These are phyloP conservation scores for Cyanidiococcus yangmingshanensis DNA, from an alignment of 23 red algal species.

Conservation along the genomic window DNA sequence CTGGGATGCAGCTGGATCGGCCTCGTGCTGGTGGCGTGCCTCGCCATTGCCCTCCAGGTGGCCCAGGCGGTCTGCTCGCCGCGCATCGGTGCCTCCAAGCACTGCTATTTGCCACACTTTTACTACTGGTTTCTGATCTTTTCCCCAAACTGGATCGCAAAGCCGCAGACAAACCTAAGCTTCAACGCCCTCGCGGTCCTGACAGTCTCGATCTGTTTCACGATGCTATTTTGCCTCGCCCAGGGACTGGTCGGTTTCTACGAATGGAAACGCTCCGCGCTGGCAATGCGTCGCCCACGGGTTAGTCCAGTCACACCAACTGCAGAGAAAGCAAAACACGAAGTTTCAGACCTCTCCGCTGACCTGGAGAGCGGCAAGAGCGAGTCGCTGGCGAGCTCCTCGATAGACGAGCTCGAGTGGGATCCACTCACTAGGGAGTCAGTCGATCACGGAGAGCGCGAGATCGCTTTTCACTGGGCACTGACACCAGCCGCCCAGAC, in stretches of 20 bases:
- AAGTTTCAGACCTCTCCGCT: not conserved
- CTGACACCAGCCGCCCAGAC: not conserved
- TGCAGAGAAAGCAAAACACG: not conserved
- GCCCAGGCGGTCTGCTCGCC: slow-evolving; percentile 41
- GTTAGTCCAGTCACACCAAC: no score
- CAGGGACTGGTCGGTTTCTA: not conserved
- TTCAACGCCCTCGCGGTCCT: not conserved
- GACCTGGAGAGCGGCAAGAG: not conserved
- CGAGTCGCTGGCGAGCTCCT: not conserved
- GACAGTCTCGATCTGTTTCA: not conserved
- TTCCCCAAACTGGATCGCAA: slow-evolving; percentile 24
- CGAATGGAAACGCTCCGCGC: not conserved
- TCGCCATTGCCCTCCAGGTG: slow-evolving; percentile 20
- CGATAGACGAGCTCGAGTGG: not conserved
- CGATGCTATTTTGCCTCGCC: not conserved
- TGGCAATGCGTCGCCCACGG: not conserved
- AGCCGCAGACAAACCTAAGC: not conserved
- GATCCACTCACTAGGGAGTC: not conserved
- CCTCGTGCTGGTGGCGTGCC: slow-evolving; percentile 28
- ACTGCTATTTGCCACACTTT: slow-evolving; percentile 30
- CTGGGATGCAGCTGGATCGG: slow-evolving; percentile 23
- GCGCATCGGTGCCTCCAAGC: slow-evolving; percentile 11
- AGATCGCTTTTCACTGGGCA: not conserved
- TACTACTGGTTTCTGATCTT: slow-evolving; percentile 73
- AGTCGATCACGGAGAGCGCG: not conserved